Base-by-base conservation (phyloP, 2,329 filamentous ascomycete species). In the Botrytis paeoniae region DNA sequence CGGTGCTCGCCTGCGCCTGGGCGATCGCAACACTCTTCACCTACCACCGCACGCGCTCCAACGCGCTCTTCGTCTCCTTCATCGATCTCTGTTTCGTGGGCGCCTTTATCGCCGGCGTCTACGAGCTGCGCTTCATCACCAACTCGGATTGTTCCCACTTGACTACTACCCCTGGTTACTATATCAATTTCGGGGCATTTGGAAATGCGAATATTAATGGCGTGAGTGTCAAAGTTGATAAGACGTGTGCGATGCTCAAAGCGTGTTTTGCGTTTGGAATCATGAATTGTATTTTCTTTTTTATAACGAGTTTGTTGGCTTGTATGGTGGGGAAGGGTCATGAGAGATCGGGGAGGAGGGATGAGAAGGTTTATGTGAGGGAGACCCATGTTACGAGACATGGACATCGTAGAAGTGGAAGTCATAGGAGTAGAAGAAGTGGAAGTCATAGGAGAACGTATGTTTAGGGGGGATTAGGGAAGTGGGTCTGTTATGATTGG, bases 161-260 rank as follows among this genome's bases (percentile, higher is more conserved):
- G 81, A 79, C 8, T 1, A 75, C 76, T 5, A 84, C 83, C 69
- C 83, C 84, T 65, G 79, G 83, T 35, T 89, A 89, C 81, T 87
- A 86, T 78, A 80, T 88, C 70, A 85, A 86, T 66, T 85, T 94
- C 61, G 91, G 91, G 20, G 84, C 87, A 20, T 88, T 93, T 75
- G 87, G 89, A 43, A 85, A 83, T 75, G 88, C 88, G 61, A 84
- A 83, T 43, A 81, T 87, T 51, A 85, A 85, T 65, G 83, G 83
- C 69, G 86, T 89, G 73, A 82, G 86, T 60, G 80, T 90, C 59
- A 82, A 86, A 70, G 82, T 90, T 54, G 86, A 93, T 82, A 95
- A 95, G 86, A 89, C 89, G 8, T 98, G 95, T 83, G 89, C 92
- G 68, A 96, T 98, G 93, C 89, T 97, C 80, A 98, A 98, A 88